phyloP scores from a whole-genome alignment of 495 filamentous ascomycete genomes.

The Friedmanniomyces endolithicus region DNA sequence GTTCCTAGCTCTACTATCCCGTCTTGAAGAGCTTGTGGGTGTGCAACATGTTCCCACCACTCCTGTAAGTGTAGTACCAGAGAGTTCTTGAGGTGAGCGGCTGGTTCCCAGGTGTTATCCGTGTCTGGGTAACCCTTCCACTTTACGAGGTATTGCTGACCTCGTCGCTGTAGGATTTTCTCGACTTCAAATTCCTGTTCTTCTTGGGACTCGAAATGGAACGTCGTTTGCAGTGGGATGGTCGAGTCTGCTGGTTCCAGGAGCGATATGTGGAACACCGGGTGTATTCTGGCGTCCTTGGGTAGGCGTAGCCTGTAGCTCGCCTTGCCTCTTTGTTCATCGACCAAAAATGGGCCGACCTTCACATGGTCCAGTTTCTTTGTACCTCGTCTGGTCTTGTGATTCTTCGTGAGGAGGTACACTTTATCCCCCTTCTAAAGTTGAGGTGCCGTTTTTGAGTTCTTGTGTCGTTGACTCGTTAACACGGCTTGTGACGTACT shows the following conservation, averaged over 20 bases:
- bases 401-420: conserved; percentile 25
- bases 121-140: neutral
- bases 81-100: too few relatives aligned
- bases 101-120: neutral
- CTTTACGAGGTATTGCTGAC: neutral
- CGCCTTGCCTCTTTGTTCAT: neutral
- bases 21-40: too few relatives aligned
- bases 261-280: conserved; percentile 4
- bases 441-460: conserved; percentile 3
- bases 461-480: conserved; percentile 12
- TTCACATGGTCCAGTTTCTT: conserved; percentile 27
- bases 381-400: conserved; percentile 26
- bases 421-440: conserved; percentile 26
- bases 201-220: neutral
- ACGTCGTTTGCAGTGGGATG: neutral
- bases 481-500: conserved; percentile 19
- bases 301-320: conserved; percentile 4
- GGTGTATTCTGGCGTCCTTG: neutral
- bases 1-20: too few relatives aligned
- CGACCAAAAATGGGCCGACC: conserved; percentile 19
- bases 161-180: neutral
- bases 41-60: too few relatives aligned
- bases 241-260: conserved; percentile 2
- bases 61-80: too few relatives aligned
- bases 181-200: neutral